A percentile compares a stretch with the other conserved stretches of the same genome.
Evolutionary conservation across 1,284 basidiomycete genomes (phyloP).

Genomic region (Cerrena zonata): DNA sequence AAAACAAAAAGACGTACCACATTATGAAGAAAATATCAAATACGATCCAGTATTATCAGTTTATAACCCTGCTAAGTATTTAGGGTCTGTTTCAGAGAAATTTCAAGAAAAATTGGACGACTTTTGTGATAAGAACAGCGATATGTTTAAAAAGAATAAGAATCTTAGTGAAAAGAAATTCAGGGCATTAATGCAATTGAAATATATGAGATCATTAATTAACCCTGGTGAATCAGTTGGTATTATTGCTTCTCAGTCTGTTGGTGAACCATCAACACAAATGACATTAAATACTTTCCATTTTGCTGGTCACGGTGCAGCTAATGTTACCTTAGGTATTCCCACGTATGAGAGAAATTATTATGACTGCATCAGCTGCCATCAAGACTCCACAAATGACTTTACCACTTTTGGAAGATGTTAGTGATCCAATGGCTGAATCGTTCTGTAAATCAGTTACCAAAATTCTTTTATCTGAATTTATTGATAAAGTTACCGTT

Average conservation of each 20-base stretch:
- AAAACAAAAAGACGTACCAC: slow-evolving; percentile 53
- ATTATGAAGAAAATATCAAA: no score
- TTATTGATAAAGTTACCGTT: slow-evolving; percentile 82
- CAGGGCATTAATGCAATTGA: slow-evolving; percentile 77
- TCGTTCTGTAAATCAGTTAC: slow-evolving; percentile 89
- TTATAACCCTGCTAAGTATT: slow-evolving; percentile 74
- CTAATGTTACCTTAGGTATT: slow-evolving; percentile 98
- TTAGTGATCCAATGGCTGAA: slow-evolving; percentile 56
- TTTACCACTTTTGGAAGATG: slow-evolving; percentile 62
- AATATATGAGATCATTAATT: slow-evolving; percentile 88
- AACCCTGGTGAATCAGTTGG: slow-evolving; percentile 99
- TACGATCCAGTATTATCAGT: slow-evolving; percentile 70
- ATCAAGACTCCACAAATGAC: slow-evolving; percentile 99
- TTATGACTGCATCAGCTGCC: slow-evolving; percentile 96
- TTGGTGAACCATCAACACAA: slow-evolving; percentile 98
- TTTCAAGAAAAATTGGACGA: slow-evolving; percentile 80
- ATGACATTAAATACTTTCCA: slow-evolving; percentile 99
- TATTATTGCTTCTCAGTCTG: slow-evolving; percentile 91
- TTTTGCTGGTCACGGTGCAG: slow-evolving; percentile 95
- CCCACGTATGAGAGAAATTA: slow-evolving; percentile 97
- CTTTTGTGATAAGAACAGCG: slow-evolving; percentile 72
- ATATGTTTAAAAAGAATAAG: slow-evolving; percentile 41
- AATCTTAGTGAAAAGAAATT: slow-evolving; percentile 59
- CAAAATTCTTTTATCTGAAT: slow-evolving; percentile 81
- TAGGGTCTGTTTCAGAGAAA: slow-evolving; percentile 90